Evolutionary conservation across 345 rosid species (phyloP).

Genomic region (Lepidium aucheri): DNA sequence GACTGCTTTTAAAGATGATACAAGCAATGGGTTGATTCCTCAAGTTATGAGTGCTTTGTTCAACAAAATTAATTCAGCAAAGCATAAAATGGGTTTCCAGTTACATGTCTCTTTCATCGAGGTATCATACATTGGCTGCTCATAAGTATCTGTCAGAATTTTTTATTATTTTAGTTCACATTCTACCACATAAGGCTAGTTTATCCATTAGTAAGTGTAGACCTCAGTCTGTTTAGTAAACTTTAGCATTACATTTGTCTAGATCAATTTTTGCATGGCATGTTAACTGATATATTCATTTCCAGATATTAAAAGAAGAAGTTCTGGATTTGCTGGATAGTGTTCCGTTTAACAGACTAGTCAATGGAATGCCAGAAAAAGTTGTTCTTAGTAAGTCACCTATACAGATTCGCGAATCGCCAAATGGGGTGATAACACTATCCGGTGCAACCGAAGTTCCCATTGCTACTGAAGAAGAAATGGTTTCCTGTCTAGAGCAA

Average conservation of each 20-base stretch:
- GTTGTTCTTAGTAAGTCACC: constrained; percentile 49
- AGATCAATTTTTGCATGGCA: background rate
- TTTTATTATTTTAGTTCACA: background rate
- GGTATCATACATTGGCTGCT: constrained; percentile 28
- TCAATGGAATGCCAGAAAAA: constrained; percentile 53
- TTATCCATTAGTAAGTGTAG: background rate
- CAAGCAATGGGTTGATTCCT: constrained; percentile 57
- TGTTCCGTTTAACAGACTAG: constrained; percentile 36
- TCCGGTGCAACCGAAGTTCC: constrained; percentile 70
- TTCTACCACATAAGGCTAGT: background rate
- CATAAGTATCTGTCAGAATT: background rate
- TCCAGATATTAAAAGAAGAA: constrained; percentile 81
- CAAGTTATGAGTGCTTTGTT: constrained; percentile 63
- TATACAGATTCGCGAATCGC: constrained; percentile 75
- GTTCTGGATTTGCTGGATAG: constrained; percentile 71
- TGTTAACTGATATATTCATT: constrained; percentile 23
- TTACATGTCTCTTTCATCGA: constrained; percentile 82
- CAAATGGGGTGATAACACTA: constrained; percentile 72
- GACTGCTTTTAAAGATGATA: constrained; percentile 58
- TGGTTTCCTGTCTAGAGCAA: constrained; percentile 75
- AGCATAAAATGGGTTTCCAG: constrained; percentile 52
- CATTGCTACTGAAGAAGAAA: constrained; percentile 52
- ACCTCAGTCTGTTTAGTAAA: background rate
- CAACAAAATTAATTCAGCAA: constrained; percentile 49
- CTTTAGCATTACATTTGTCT: background rate